Percentiles rank a stretch among this genome's conserved stretches.
phyloP scores from a whole-genome alignment of 768 basidiomycete genomes.

The Leccinum uliginosum region DNA sequence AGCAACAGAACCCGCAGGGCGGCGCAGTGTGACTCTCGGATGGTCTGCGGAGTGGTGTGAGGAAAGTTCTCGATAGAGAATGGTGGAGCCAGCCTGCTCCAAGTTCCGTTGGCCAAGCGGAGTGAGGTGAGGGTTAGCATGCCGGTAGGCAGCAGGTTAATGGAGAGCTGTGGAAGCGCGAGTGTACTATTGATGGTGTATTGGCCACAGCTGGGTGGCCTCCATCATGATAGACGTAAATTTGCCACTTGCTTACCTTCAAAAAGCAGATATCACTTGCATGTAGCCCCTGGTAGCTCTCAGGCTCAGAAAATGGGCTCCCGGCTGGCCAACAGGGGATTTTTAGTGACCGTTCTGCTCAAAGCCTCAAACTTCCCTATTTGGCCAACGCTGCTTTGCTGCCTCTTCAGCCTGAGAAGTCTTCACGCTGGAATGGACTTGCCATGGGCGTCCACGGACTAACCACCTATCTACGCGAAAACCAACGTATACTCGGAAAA shows the following conservation, averaged over 20 bases:
- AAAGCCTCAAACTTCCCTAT: neutral
- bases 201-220: conserved; percentile 9
- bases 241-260: conserved; percentile 6
- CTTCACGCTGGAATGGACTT: conserved; percentile 10
- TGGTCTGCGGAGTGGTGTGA: no score
- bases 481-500: conserved; percentile 37
- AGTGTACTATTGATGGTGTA: neutral
- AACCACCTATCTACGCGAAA: conserved; percentile 47
- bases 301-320: neutral
- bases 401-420: neutral
- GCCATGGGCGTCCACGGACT: conserved; percentile 51
- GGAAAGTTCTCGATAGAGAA: neutral
- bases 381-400: neutral
- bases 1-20: no score
- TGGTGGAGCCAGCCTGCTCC: neutral
- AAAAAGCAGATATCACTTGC: neutral
- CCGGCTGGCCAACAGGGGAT: neutral
- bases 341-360: neutral
- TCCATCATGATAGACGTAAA: neutral
- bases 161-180: neutral
- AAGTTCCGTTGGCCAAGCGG: neutral
- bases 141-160: neutral
- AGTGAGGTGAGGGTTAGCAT: no score
- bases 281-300: neutral
- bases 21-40: no score